Evolutionary conservation across 495 filamentous ascomycete genomes (phyloP).

Genomic region (Neurospora intermedia): DNA sequence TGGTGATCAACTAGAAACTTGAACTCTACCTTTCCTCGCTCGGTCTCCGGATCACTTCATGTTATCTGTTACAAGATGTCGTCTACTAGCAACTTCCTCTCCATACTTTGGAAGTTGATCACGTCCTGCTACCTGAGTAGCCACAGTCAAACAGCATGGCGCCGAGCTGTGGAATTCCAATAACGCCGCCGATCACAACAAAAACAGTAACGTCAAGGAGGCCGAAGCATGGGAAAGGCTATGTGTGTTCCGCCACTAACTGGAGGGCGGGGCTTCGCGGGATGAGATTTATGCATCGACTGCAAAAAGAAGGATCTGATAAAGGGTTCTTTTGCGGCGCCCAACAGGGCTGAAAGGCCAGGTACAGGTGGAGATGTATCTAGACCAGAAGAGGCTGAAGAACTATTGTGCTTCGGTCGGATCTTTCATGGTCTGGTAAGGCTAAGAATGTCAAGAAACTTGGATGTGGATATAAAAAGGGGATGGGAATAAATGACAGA

Average conservation of each 20-base stretch:
- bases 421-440: constrained; percentile 2
- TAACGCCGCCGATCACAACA: neutral
- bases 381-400: neutral
- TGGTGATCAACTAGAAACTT: neutral
- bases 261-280: constrained; percentile 19
- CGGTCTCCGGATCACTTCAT: neutral
- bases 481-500: neutral
- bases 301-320: neutral
- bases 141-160: neutral
- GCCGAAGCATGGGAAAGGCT: constrained; percentile 18
- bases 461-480: constrained; percentile 9
- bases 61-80: too few species aligned
- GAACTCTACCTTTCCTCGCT: neutral
- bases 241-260: constrained; percentile 17
- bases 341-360: neutral
- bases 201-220: neutral
- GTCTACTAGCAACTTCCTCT: neutral
- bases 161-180: neutral
- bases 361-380: neutral
- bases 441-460: constrained; percentile 5
- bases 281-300: constrained; percentile 10
- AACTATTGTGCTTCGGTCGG: neutral
- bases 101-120: neutral
- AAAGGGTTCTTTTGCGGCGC: neutral
- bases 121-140: neutral